These are phyloP conservation scores for Penicillium sp. DNA, from an alignment of 2,329 filamentous ascomycete species.

Conservation along the genomic window DNA sequence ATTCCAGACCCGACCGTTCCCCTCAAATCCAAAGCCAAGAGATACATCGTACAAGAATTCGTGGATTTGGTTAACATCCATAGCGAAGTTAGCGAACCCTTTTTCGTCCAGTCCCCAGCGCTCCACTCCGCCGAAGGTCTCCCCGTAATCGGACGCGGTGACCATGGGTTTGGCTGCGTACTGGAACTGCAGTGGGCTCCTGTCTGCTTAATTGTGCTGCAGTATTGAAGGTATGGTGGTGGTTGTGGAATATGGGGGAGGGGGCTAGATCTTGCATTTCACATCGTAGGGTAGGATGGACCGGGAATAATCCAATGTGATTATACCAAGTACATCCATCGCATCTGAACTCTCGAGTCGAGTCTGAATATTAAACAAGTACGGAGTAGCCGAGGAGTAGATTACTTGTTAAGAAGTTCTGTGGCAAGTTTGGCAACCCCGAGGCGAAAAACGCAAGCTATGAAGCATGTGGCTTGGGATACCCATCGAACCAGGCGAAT, in stretches of 20 bases:
- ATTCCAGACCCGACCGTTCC: constrained; percentile 11
- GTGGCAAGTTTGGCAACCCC: too few relatives aligned
- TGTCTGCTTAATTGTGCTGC: too few relatives aligned
- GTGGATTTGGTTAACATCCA: constrained; percentile 8
- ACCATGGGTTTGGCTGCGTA: constrained; percentile 1
- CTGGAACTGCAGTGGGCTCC: not conserved
- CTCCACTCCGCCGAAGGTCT: constrained; percentile 13
- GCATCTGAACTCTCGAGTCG: too few relatives aligned
- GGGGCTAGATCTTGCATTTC: too few relatives aligned
- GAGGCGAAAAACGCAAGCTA: not conserved
- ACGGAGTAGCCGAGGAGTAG: too few relatives aligned
- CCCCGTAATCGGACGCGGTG: constrained; percentile 9
- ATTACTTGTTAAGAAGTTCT: too few relatives aligned
- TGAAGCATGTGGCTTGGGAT: constrained; percentile 2
- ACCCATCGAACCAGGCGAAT: not conserved
- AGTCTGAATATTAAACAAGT: too few relatives aligned
- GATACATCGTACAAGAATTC: constrained; percentile 6
- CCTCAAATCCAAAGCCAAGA: not conserved
- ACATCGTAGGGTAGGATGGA: too few relatives aligned
- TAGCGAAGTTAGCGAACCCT: too few relatives aligned
- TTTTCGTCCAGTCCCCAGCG: constrained; percentile 10
- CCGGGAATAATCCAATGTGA: too few relatives aligned
- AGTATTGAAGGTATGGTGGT: too few relatives aligned
- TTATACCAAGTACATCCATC: not conserved
- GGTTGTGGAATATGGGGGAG: too few relatives aligned